Evolutionary conservation across 2,329 filamentous ascomycete genomes (phyloP), one percentile per base, ranked within the genome.

Genomic region (Paramyrothecium sp.): DNA sequence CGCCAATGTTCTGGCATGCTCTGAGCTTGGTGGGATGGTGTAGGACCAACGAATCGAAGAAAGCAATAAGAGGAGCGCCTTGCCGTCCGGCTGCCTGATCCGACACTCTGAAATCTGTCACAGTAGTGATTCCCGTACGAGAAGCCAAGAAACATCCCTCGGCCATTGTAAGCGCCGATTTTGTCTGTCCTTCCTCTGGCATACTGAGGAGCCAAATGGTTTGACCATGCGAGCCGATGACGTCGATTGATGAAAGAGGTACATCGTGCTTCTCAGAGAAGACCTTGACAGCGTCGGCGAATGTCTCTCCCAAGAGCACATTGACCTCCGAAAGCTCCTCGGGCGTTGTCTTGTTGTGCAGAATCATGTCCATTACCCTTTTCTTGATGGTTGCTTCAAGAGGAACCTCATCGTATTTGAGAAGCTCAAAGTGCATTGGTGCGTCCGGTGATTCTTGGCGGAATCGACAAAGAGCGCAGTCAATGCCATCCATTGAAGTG

Each of bases 1-100:
- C 83, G 53, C 82, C 82, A 55, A 87, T 86, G 63, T 86, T 86
- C 64, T 87, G 81, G 66, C 83, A 86, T 2, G 81, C 82, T 23
- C 84, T 78, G 8, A 84, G 71, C 67, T 83, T 85, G 3, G 70
- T 80, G 0, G 83, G 78, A 61, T 84, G 78, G 55, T 79, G 77
- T 3, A 84, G 70, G 1, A 82, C 59, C 3, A 81, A 65, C 0
- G 75, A 72, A 56, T 84, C 79, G 62, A 84, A 80, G 59, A 83
- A 82, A 7, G 75, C 78, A 57, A 79, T 76, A n/a, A 82, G 70
- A 0, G 81, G 78, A 11, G 79, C 76, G 5, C 77, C 78, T 59
- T 81, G 79, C 38, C 77, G 72, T 4, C 77, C 76, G 13, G 74
- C 75, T 5, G 78, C 77, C 63, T 78, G 75, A 55, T 83, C 80